These are phyloP conservation scores for Tricladium varicosporioides DNA, from an alignment of 2,329 filamentous ascomycete genomes.

Conservation along the genomic window DNA sequence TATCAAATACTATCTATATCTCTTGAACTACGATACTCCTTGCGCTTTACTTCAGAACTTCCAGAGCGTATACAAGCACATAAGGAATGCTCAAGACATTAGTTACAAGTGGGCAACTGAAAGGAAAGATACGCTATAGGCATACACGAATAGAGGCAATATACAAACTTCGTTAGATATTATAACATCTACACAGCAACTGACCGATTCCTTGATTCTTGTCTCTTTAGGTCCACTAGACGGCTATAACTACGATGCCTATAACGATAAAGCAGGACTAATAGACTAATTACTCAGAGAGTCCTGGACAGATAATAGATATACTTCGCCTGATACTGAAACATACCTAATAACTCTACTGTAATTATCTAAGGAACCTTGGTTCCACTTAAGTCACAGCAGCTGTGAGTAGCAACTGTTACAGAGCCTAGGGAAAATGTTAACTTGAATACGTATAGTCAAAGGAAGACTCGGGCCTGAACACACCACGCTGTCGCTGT, in stretches of 20 bases:
- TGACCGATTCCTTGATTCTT: not conserved
- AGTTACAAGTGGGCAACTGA: slow-evolving; percentile 13
- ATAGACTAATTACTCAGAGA: slow-evolving; percentile 6
- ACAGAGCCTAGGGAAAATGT: slow-evolving; percentile 10
- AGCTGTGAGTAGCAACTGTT: slow-evolving; percentile 4
- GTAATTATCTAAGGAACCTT: slow-evolving; percentile 13
- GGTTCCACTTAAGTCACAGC: slow-evolving; percentile 13
- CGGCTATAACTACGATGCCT: not conserved
- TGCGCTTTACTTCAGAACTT: slow-evolving; percentile 8
- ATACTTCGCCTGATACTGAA: slow-evolving; percentile 8
- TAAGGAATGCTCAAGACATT: slow-evolving; percentile 16
- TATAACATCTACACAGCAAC: not conserved
- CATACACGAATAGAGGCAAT: not conserved
- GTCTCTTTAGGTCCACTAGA: slow-evolving; percentile 1
- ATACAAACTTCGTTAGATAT: not conserved
- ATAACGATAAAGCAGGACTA: slow-evolving; percentile 1
- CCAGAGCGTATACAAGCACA: slow-evolving; percentile 11
- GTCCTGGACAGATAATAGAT: slow-evolving; percentile 6
- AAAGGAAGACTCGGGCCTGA: slow-evolving; percentile 14
- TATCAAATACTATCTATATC: slow-evolving; percentile 6
- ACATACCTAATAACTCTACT: slow-evolving; percentile 10
- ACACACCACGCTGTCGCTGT: slow-evolving; percentile 4
- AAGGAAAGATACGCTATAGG: slow-evolving; percentile 1
- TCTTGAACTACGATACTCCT: slow-evolving; percentile 2
- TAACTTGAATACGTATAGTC: slow-evolving; percentile 14